Evolutionary conservation across 2,329 filamentous ascomycete species (phyloP).

Genomic region (Massarina eburnea): DNA sequence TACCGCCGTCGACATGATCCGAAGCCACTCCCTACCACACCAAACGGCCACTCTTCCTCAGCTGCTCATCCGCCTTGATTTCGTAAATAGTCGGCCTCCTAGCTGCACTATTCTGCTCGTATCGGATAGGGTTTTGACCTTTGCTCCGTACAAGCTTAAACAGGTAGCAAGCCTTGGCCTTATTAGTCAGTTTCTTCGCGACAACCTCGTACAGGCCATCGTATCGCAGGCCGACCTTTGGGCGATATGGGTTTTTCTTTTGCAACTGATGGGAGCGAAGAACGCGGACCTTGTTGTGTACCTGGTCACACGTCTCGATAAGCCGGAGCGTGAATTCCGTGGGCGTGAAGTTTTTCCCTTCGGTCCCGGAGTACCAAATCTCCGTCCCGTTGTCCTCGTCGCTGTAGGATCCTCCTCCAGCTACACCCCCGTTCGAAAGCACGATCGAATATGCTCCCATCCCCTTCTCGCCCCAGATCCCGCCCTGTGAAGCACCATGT

Average conservation of each 20-base stretch:
- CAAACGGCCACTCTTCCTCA: constrained; percentile 23
- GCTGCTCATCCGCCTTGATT: constrained; percentile 19
- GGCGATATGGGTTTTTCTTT: constrained; percentile 45
- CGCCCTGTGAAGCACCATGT: constrained; percentile 51
- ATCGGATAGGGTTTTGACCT: constrained; percentile 53
- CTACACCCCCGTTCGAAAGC: constrained; percentile 48
- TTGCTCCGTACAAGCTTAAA: constrained; percentile 51
- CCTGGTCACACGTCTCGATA: constrained; percentile 41
- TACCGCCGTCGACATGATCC: not conserved
- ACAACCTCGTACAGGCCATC: constrained; percentile 59
- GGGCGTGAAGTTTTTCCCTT: constrained; percentile 29
- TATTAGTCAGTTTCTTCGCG: constrained; percentile 43
- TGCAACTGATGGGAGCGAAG: constrained; percentile 50
- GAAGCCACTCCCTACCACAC: not conserved
- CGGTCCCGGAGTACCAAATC: constrained; percentile 57
- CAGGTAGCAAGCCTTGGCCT: constrained; percentile 45
- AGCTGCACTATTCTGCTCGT: constrained; percentile 41
- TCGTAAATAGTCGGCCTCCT: constrained; percentile 47
- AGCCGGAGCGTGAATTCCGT: constrained; percentile 48
- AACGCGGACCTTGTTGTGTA: constrained; percentile 51
- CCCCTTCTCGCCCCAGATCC: constrained; percentile 51
- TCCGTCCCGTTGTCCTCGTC: constrained; percentile 54
- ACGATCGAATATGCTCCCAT: constrained; percentile 59
- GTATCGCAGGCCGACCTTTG: constrained; percentile 55
- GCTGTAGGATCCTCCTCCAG: constrained; percentile 46